Base-by-base conservation (phyloP, 2,329 filamentous ascomycete genomes). In the Zymoseptoria ardabiliae region DNA sequence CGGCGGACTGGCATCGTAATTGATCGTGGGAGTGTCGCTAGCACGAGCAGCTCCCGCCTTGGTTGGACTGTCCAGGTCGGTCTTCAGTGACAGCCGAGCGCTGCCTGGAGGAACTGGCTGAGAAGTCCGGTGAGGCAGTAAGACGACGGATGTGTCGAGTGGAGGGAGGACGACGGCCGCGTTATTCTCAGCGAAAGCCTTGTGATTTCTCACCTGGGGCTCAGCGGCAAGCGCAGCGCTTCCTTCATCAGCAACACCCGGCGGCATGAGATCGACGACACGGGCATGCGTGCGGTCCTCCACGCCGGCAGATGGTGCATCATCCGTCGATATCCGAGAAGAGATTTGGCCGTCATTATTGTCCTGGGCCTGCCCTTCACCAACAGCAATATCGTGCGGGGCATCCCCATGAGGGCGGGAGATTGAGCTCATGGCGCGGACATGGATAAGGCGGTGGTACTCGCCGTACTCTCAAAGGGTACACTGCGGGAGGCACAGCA, bases 51-150 rank as follows among this genome's bases (percentile, higher is more conserved):
- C 61, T 51, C 58, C 63, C 17, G 58, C 53, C 20, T 35, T 30
- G 11, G 56, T 41, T 21, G 50, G 55, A 49, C 28, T 25, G 20
- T 58, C 56, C 9, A 65, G 50, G 57, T 63, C 63, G 19, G 66
- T 67, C 51, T 58, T 63, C 20, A 68, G 58, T 22, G 65, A 63
- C 51, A 67, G 55, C 54, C 65, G 65, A 41, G 60, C 65, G 54
- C 60, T 63, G 41, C 61, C 63, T 3, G 64, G 61, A 17, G 60
- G 59, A 25, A 58, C 22, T n/a, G 58, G 58, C 41, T 56, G 54
- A 17, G 20, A 55, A 30, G 35, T 56, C 23, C 60, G 57, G 30
- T 65, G 64, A 21, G 57, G 23, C 9, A 64, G 59, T 17, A 58
- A 54, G 28, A 51, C 51, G 41, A 58, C 51, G 49, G 60, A 53